Conservation (phyloP, 2,329 filamentous ascomycete species). For the Talaromyces sp. region DNA sequence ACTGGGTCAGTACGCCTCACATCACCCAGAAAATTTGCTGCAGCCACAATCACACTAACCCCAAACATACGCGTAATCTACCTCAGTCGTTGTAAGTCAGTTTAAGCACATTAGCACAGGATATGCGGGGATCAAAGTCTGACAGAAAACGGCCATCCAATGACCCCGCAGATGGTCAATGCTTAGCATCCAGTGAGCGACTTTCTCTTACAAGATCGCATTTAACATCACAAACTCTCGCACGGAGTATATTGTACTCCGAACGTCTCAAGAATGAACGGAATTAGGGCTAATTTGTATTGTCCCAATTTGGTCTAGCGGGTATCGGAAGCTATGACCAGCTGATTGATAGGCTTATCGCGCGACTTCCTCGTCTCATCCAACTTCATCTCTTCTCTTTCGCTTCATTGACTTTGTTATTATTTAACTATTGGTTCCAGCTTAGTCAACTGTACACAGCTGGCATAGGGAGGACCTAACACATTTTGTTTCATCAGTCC, state of each 20-base stretch:
- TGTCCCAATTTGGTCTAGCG: background rate
- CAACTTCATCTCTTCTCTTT: background rate
- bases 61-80: too few species aligned
- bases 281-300: background rate
- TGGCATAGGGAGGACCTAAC: too few species aligned
- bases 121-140: too few species aligned
- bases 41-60: too few species aligned
- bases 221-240: background rate
- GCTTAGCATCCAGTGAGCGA: too few species aligned
- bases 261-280: background rate
- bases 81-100: too few species aligned
- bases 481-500: background rate
- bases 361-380: background rate
- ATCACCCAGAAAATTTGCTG: too few species aligned
- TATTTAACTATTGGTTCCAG: background rate
- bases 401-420: background rate
- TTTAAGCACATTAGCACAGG: too few species aligned
- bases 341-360: constrained; percentile 1
- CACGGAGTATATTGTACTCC: background rate
- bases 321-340: background rate
- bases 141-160: background rate
- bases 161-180: background rate
- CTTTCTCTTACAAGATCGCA: too few species aligned
- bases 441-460: background rate
- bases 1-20: too few species aligned